Evolutionary conservation across 345 rosid genomes (phyloP), one percentile per base, ranked within the genome.

Genomic region (Melaleuca quinquenervia): DNA sequence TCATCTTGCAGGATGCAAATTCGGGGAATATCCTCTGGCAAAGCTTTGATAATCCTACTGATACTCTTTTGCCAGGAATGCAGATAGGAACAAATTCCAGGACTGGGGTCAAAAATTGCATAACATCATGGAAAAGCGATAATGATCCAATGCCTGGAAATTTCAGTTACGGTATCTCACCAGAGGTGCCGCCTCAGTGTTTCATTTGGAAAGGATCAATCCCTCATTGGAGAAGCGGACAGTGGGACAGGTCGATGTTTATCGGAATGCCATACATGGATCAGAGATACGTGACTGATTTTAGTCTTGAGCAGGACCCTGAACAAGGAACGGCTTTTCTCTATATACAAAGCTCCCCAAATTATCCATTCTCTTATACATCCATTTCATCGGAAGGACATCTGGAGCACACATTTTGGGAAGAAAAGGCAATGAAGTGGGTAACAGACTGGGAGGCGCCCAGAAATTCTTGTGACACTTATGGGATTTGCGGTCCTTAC

Each of bases 11-110:
- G 60, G 82, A 51, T 16, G 52, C 32, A 50, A 50, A 21, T 29
- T 86, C 87, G 3, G 86, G 86, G 36, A 29, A 27, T 3, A 80
- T 87, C 22, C 89, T 91, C 82, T 85, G 93, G 93, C 89, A 90
- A 54, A 90, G 91, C 62, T 91, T 90, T 62, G 90, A 88, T 84
- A 18, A 87, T 64, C 92, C 90, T 11, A 78, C 88, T 8, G 92
- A 89, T 83, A 91, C 90, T 21, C 16, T 90, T 78, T 58, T 91
- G 12, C 88, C 91, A 5, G 90, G 85, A 41, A 91, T 91, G 93
- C 90, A 88, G 85, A 13, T 88, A 1, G 93, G 90, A 7, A 84
- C 89, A 88, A 85, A 88, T 85, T 26, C 36, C 75, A 53, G 12
- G 50, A 85, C 83, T 1, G 84, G 86, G 8, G 26, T 84, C 6